A percentile compares a stretch with the other conserved stretches of the same genome.
Evolutionary conservation across 1,139 yeast species (phyloP).

Genomic region (Debaryomycetaceae sp.): DNA sequence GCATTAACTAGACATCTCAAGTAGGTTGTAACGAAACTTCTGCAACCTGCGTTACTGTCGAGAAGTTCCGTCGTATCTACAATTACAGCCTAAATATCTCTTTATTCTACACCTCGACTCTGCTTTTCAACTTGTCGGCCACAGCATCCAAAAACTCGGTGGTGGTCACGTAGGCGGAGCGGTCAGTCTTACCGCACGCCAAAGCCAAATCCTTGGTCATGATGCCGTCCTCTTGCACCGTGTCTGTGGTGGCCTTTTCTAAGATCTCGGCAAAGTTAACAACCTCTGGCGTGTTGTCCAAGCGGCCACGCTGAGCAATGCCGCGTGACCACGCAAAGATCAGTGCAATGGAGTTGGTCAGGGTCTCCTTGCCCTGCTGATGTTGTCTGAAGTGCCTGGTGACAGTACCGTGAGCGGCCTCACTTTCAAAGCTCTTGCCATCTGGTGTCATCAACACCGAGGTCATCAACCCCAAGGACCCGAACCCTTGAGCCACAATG

Average conservation of each 20-base stretch:
- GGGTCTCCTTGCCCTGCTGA: slow-evolving; percentile 80
- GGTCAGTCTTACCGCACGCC: slow-evolving; percentile 63
- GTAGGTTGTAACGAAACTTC: slow-evolving; percentile 2
- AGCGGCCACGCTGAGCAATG: slow-evolving; percentile 72
- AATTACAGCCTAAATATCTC: background rate
- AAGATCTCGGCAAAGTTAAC: slow-evolving; percentile 60
- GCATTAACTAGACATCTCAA: slow-evolving; percentile 1
- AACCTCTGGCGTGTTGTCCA: slow-evolving; percentile 69
- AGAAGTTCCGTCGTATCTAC: too few relatives aligned
- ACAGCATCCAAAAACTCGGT: slow-evolving; percentile 74
- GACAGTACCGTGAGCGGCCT: slow-evolving; percentile 87
- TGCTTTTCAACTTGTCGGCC: slow-evolving; percentile 40
- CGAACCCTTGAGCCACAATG: slow-evolving; percentile 84
- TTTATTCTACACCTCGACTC: slow-evolving; percentile 12
- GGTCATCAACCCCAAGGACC: slow-evolving; percentile 80
- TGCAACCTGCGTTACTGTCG: too few relatives aligned
- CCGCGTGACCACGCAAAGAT: slow-evolving; percentile 89
- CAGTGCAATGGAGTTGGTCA: slow-evolving; percentile 81
- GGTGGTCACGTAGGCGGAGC: slow-evolving; percentile 68
- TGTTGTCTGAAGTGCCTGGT: slow-evolving; percentile 83
- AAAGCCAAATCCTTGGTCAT: slow-evolving; percentile 84
- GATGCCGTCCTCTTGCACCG: slow-evolving; percentile 67
- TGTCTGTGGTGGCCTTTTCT: slow-evolving; percentile 66
- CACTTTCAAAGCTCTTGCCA: slow-evolving; percentile 77
- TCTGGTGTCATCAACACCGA: slow-evolving; percentile 83